phyloP scores from a whole-genome alignment of 768 basidiomycete genomes.

The Candolleomyces efflorescens region DNA sequence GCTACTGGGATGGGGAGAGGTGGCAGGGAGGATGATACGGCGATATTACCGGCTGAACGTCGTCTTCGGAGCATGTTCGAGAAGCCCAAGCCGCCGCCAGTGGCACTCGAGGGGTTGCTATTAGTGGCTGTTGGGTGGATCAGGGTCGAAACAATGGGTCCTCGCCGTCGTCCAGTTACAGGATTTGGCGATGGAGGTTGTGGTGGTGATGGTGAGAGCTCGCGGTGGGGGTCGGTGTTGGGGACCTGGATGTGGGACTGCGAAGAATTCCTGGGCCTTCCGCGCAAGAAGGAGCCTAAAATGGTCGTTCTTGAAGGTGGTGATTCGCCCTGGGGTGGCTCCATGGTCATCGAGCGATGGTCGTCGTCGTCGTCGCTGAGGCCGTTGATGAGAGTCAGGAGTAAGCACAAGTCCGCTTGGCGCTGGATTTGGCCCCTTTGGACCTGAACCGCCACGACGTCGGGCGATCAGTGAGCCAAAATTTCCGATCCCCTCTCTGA shows the following conservation, averaged over 20 bases:
- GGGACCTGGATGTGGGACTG: constrained; percentile 49
- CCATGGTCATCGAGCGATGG: constrained; percentile 20
- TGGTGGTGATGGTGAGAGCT: constrained; percentile 42
- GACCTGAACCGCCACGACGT: constrained; percentile 7
- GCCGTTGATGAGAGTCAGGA: constrained; percentile 9
- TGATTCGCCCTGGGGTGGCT: constrained; percentile 25
- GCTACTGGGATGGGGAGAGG: constrained; percentile 18
- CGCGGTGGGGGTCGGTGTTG: constrained; percentile 29
- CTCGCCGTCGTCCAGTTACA: constrained; percentile 20
- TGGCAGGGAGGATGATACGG: constrained; percentile 20
- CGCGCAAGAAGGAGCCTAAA: constrained; percentile 68
- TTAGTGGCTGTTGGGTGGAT: constrained; percentile 21
- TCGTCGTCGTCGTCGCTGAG: constrained; percentile 36
- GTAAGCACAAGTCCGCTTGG: constrained; percentile 7
- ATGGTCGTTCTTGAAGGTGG: constrained; percentile 55
- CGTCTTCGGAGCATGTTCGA: constrained; percentile 64
- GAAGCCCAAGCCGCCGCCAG: constrained; percentile 36
- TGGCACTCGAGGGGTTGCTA: constrained; percentile 14
- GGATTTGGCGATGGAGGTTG: constrained; percentile 31
- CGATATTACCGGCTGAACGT: constrained; percentile 57
- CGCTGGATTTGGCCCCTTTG: constrained; percentile 3
- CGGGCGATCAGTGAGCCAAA: not conserved
- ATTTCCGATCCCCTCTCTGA: not conserved
- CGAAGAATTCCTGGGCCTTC: constrained; percentile 63
- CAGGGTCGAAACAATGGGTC: constrained; percentile 29